These are phyloP conservation scores for Cucurbita argyrosperma DNA, from an alignment of 306 rosid species.

Conservation along the genomic window DNA sequence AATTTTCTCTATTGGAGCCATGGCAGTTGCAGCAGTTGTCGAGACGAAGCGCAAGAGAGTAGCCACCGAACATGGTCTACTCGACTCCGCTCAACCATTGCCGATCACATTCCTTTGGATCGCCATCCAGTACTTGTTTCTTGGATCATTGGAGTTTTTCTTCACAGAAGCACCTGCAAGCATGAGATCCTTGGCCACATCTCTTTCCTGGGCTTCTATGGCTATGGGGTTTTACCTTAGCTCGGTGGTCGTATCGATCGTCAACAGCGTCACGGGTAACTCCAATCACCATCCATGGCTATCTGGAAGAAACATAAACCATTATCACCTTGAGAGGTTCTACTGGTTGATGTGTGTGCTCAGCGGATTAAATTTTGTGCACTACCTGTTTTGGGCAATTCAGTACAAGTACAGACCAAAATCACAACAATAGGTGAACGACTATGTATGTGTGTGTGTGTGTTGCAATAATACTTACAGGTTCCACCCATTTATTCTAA, in stretches of 20 bases:
- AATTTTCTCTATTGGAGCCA: conserved; percentile 45
- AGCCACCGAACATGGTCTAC: conserved; percentile 16
- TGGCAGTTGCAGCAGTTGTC: conserved; percentile 73
- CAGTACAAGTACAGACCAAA: conserved; percentile 54
- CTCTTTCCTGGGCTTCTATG: conserved; percentile 65
- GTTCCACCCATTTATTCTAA: neutral
- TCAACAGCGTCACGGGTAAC: conserved; percentile 32
- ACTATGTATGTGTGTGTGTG: neutral
- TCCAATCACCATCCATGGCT: conserved; percentile 41
- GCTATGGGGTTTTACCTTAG: conserved; percentile 71
- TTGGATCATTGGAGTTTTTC: conserved; percentile 79
- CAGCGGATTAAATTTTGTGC: conserved; percentile 63
- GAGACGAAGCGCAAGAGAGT: conserved; percentile 45
- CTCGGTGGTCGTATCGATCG: conserved; percentile 46
- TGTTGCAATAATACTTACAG: neutral
- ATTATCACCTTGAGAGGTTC: conserved; percentile 51
- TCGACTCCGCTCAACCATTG: conserved; percentile 19
- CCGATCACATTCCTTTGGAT: conserved; percentile 66
- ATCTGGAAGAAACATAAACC: conserved; percentile 41
- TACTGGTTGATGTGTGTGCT: conserved; percentile 87
- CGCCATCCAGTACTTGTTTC: conserved; percentile 50
- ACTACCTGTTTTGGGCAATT: conserved; percentile 66
- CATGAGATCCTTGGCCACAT: conserved; percentile 66
- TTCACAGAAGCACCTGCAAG: conserved; percentile 66
- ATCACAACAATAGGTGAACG: conserved; percentile 2